Base-by-base conservation (phyloP, 371 early-diverging fungal species). In the Lichtheimia ramosa region DNA sequence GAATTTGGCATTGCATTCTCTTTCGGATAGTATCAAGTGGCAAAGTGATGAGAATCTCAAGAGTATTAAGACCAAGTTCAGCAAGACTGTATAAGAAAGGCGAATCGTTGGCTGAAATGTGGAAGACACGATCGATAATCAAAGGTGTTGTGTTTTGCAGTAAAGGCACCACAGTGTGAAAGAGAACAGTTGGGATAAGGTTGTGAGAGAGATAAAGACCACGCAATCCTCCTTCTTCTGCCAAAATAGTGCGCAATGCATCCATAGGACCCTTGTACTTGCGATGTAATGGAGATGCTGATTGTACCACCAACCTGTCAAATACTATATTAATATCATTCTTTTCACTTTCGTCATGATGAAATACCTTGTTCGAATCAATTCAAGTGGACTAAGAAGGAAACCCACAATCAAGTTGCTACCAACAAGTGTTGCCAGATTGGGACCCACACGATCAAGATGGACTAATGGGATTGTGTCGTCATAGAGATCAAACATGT, bases 1-100 rank as follows among this genome's bases (percentile, higher is more conserved):
- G 73, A 55, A 83, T 78, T 73, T 97, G 96, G 53, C 90, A 86
- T 59, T 92, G 91, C 51, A 98, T 76, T 15, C 98, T 81, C 51
- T 89, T 84, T 24, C 95, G 87, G 51, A 93, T 84, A 3, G 96
- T 97, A 43, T 96, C 96, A 6, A 98, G 61, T 0, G 98, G 98
- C 51, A 95, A 63, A 46, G 87, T 84, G 18, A 96, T 83, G 41
- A 86, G 58, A 25, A 93, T 73, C 40, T 95, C 89, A 5, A 94
- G 41, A 0, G 87, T 82, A 27, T 83, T 84, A n/a, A 91, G 65
- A 0, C 74, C 80, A 3, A 95, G 68, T 65, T 92, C 91, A 3
- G 83, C 83, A 34, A 90, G 58, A 10, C 85, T 81, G 52, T 85
- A 88, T 34, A 84, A 51, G 51, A 90, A 72, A 1, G 94, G 93